A percentile compares a stretch with the other conserved stretches of the same genome.
Evolutionary conservation across 352 stramenopile species (phyloP).

Genomic region (Phytophthora pluvialis): DNA sequence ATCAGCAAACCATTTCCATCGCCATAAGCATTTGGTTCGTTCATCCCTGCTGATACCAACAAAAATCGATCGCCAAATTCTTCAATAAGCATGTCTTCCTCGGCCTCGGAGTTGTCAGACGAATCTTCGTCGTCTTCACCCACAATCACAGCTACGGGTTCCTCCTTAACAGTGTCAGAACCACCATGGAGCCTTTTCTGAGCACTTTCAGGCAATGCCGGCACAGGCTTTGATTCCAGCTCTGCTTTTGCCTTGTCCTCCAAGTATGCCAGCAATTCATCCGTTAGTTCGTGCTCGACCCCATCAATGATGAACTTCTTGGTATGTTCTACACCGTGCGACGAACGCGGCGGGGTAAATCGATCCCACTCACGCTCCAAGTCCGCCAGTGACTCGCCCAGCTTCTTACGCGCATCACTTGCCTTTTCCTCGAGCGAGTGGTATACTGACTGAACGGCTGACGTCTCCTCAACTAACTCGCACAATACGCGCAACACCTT

Average conservation of each 20-base stretch:
- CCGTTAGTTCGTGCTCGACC: constrained; percentile 69
- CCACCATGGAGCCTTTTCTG: constrained; percentile 34
- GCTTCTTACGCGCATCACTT: constrained; percentile 58
- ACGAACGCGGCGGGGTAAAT: constrained; percentile 53
- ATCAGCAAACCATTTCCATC: constrained; percentile 2
- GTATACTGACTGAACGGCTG: constrained; percentile 65
- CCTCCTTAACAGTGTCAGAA: constrained; percentile 12
- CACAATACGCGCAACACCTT: constrained; percentile 66
- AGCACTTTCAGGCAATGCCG: constrained; percentile 50
- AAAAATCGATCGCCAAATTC: constrained; percentile 63
- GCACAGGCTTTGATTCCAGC: constrained; percentile 54
- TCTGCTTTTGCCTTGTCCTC: constrained; percentile 71
- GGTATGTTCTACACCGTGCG: constrained; percentile 61
- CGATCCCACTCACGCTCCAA: constrained; percentile 63
- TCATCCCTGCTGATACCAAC: neutral
- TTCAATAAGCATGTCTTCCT: constrained; percentile 62
- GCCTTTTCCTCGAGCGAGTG: constrained; percentile 69
- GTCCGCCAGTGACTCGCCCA: constrained; percentile 65
- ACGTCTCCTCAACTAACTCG: constrained; percentile 66
- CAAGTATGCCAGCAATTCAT: constrained; percentile 73
- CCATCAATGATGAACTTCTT: constrained; percentile 80
- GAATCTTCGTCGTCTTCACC: constrained; percentile 39
- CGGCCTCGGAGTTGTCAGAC: constrained; percentile 44
- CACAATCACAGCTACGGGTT: constrained; percentile 7
- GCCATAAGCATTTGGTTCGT: constrained; percentile 5